Evolutionary conservation across 73 alveolate species (phyloP).

Genomic region (Symbiodinium natans): DNA sequence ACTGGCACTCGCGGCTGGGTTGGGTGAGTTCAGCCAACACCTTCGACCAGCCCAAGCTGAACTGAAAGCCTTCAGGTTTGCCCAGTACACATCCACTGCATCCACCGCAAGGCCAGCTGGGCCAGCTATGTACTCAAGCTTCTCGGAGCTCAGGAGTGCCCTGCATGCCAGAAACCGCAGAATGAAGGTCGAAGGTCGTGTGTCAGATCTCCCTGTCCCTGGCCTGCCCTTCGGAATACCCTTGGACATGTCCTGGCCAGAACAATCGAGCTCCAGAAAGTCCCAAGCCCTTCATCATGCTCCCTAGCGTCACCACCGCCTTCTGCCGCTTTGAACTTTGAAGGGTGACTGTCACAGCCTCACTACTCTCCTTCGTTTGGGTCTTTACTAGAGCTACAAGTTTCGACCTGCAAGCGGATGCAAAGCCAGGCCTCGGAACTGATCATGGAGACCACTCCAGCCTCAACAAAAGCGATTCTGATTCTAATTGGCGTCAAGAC

Average conservation of each 20-base stretch:
- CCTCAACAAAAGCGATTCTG: background rate
- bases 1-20: too few species aligned
- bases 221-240: conserved; percentile 70
- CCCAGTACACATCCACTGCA: conserved; percentile 48
- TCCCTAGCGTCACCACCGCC: too few species aligned
- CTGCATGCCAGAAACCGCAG: background rate
- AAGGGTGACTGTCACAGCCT: background rate
- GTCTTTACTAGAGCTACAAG: background rate
- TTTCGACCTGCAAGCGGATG: background rate
- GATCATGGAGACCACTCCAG: conserved; percentile 69
- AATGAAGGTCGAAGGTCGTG: background rate
- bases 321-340: too few species aligned
- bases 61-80: conserved; percentile 46
- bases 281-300: too few species aligned
- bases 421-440: background rate
- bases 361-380: background rate
- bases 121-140: background rate
- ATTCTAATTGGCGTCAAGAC: too few species aligned
- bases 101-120: conserved; percentile 62
- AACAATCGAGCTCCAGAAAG: background rate
- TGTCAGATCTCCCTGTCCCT: background rate
- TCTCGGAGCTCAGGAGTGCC: conserved; percentile 60
- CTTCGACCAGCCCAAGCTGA: too few species aligned
- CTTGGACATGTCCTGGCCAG: conserved; percentile 43
- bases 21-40: too few species aligned